Evolutionary conservation across 805 yeast genomes (phyloP).

Genomic region (Metschnikowia aberdeeniae): DNA sequence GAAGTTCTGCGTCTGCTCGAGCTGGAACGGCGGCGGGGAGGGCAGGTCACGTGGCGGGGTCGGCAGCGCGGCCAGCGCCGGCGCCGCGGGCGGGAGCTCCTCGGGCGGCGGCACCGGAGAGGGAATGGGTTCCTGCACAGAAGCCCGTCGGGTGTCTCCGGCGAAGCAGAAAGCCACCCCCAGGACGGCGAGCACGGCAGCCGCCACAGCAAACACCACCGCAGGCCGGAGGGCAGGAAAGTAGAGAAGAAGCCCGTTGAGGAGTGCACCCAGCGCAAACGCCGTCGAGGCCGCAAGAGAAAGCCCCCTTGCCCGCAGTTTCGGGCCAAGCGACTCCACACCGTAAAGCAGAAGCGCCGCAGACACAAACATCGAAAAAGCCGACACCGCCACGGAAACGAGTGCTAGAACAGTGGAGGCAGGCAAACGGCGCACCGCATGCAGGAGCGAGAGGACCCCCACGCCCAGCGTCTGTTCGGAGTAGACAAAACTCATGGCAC

Average conservation of each 20-base stretch:
- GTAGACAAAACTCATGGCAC: constrained; percentile 30
- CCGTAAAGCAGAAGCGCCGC: constrained; percentile 49
- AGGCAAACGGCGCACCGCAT: constrained; percentile 31
- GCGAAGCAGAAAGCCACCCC: neutral
- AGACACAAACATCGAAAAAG: constrained; percentile 44
- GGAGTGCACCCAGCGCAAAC: constrained; percentile 1
- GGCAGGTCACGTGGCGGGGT: neutral
- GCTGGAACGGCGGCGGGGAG: neutral
- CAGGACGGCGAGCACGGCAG: neutral
- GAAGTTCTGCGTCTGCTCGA: constrained; percentile 8
- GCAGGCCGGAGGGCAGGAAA: neutral
- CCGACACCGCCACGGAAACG: constrained; percentile 42
- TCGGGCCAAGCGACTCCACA: constrained; percentile 45
- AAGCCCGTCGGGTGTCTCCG: neutral
- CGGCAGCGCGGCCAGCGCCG: too few relatives aligned
- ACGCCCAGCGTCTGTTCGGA: constrained; percentile 20
- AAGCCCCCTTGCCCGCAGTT: constrained; percentile 31
- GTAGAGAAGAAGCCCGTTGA: neutral
- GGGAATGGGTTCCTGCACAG: neutral
- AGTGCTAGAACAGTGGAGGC: constrained; percentile 44
- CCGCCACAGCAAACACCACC: neutral
- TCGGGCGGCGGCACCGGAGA: neutral
- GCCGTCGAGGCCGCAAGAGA: constrained; percentile 12
- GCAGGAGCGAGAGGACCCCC: constrained; percentile 25
- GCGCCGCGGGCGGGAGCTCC: constrained; percentile 4